These are phyloP conservation scores for Fonsecaea pedrosoi DNA, from an alignment of 2,329 filamentous ascomycete genomes.

Conservation along the genomic window DNA sequence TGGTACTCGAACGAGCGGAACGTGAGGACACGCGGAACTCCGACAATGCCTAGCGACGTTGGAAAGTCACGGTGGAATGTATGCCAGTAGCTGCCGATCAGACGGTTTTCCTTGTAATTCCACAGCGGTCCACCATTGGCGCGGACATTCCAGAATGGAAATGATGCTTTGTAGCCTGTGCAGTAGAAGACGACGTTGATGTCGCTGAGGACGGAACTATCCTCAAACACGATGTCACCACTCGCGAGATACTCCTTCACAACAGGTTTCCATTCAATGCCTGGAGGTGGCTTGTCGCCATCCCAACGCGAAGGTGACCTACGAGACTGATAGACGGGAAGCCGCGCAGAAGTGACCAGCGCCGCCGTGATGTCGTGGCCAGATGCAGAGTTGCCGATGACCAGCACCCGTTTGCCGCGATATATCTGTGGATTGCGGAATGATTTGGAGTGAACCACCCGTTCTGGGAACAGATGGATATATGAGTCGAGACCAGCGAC, in stretches of 20 bases:
- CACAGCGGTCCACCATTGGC: slow-evolving; percentile 57
- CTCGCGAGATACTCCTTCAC: slow-evolving; percentile 53
- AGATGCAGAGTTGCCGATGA: slow-evolving; percentile 70
- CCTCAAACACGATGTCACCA: slow-evolving; percentile 61
- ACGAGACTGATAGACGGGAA: slow-evolving; percentile 61
- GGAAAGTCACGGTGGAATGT: slow-evolving; percentile 59
- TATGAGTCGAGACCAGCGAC: slow-evolving; percentile 56
- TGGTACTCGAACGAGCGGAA: slow-evolving; percentile 76
- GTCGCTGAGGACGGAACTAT: slow-evolving; percentile 59
- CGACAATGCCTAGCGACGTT: slow-evolving; percentile 59
- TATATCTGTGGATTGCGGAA: slow-evolving; percentile 52
- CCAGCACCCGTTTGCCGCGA: slow-evolving; percentile 59
- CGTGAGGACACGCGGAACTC: slow-evolving; percentile 55
- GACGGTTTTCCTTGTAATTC: slow-evolving; percentile 56
- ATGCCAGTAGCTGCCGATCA: slow-evolving; percentile 59
- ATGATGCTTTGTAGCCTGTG: slow-evolving; percentile 62
- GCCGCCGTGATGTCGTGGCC: slow-evolving; percentile 67
- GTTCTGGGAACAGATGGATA: slow-evolving; percentile 48
- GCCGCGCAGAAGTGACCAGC: slow-evolving; percentile 49
- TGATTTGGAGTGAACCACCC: slow-evolving; percentile 56
- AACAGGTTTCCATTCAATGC: slow-evolving; percentile 62
- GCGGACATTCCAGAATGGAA: slow-evolving; percentile 57
- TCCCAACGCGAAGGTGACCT: slow-evolving; percentile 60
- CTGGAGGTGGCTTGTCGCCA: slow-evolving; percentile 54
- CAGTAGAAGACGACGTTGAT: slow-evolving; percentile 71